phyloP scores from a whole-genome alignment of 371 early-diverging fungal species.

The Mucor sp. region DNA sequence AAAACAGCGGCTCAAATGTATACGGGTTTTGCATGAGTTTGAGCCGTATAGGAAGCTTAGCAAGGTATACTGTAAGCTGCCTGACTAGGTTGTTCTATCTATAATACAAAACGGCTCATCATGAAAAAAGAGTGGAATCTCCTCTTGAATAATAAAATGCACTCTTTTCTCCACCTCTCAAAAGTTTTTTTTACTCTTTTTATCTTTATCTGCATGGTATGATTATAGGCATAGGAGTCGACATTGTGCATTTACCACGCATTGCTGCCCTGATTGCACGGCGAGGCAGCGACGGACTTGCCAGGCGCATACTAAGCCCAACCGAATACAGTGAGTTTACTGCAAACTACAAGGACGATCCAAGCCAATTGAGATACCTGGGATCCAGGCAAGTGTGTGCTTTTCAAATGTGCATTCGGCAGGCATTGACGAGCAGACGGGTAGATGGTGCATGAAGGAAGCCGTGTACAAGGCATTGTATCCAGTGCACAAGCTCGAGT shows the following conservation, averaged over 20 bases:
- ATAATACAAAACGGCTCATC: no score
- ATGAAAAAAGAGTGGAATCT: not conserved
- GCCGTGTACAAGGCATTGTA: constrained; percentile 69
- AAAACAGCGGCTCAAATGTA: no score
- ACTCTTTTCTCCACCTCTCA: not conserved
- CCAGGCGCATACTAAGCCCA: constrained; percentile 45
- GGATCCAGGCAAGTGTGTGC: constrained; percentile 36
- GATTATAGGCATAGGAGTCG: constrained; percentile 63
- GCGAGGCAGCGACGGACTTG: constrained; percentile 36
- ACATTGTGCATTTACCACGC: constrained; percentile 57
- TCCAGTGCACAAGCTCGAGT: constrained; percentile 58
- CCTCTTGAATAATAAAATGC: not conserved
- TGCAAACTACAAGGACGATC: not conserved
- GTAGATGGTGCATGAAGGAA: constrained; percentile 71
- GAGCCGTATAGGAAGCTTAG: no score
- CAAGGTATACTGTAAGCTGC: no score
- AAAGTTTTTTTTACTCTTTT: not conserved
- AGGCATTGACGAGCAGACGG: not conserved
- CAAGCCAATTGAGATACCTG: constrained; percentile 26
- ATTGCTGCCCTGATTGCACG: constrained; percentile 34
- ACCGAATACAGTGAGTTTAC: constrained; percentile 39
- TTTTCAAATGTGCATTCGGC: no score
- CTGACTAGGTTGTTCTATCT: no score
- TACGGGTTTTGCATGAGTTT: no score
- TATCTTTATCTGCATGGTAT: constrained; percentile 12